Percentiles rank a stretch among this genome's conserved stretches.
phyloP scores from a whole-genome alignment of 805 yeast genomes.

The Ogataea sp. region DNA sequence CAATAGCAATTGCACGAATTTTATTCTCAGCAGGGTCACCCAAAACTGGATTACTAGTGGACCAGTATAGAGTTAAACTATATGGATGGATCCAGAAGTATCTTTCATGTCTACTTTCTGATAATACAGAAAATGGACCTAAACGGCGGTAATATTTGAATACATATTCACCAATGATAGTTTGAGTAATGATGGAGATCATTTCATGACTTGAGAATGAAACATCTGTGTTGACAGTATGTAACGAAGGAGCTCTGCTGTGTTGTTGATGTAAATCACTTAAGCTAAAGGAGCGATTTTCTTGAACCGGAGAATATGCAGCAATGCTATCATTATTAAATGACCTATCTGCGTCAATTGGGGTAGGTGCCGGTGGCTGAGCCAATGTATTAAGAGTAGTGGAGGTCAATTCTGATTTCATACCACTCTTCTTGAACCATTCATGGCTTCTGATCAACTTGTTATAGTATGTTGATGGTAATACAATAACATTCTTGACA shows the following conservation, averaged over 20 bases:
- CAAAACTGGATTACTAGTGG: slow-evolving; percentile 67
- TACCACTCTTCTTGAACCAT: slow-evolving; percentile 18
- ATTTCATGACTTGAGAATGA: slow-evolving; percentile 62
- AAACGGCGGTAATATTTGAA: slow-evolving; percentile 76
- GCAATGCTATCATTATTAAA: not conserved
- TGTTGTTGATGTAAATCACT: slow-evolving; percentile 4
- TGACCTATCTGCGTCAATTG: not conserved
- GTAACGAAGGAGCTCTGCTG: slow-evolving; percentile 13
- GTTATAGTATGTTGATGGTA: slow-evolving; percentile 59
- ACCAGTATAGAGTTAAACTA: slow-evolving; percentile 86
- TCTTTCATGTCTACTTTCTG: slow-evolving; percentile 81
- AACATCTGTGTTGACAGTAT: slow-evolving; percentile 47
- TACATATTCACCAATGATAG: slow-evolving; percentile 86
- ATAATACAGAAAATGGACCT: slow-evolving; percentile 65
- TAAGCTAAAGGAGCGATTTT: not conserved
- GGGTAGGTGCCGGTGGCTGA: no score
- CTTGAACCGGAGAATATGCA: not conserved
- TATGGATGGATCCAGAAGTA: slow-evolving; percentile 97
- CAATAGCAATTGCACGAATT: slow-evolving; percentile 74
- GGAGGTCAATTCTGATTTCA: not conserved
- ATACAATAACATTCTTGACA: slow-evolving; percentile 45
- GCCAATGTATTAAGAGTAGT: slow-evolving; percentile 8
- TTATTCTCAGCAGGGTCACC: slow-evolving; percentile 57
- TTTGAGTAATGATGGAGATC: slow-evolving; percentile 83
- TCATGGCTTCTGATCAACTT: slow-evolving; percentile 40